A percentile compares a stretch with the other conserved stretches of the same genome.
phyloP scores from a whole-genome alignment of 768 basidiomycete genomes.

The Podaxis sp. region DNA sequence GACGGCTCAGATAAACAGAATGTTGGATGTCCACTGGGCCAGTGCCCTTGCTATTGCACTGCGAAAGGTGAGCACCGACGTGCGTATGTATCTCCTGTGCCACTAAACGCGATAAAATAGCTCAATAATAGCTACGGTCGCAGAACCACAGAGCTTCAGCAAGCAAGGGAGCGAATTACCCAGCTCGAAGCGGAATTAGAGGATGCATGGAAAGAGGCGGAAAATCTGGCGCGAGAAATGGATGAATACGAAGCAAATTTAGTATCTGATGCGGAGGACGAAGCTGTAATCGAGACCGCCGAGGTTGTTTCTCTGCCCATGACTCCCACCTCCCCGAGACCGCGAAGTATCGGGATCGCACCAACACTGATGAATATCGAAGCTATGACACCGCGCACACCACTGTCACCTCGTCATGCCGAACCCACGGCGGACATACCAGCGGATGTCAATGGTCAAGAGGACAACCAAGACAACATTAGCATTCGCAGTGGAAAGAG shows the following conservation, averaged over 20 bases:
- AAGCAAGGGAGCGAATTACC: slow-evolving; percentile 43
- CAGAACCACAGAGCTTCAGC: slow-evolving; percentile 55
- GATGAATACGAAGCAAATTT: slow-evolving; percentile 53
- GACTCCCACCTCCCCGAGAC: slow-evolving; percentile 19
- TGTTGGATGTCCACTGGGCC: slow-evolving; percentile 67
- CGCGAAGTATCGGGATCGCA: slow-evolving; percentile 18
- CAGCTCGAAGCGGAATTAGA: slow-evolving; percentile 69
- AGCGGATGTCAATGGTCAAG: slow-evolving; percentile 13
- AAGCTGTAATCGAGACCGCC: slow-evolving; percentile 45
- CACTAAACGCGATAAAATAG: slow-evolving; percentile 22
- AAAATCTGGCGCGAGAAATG: slow-evolving; percentile 68
- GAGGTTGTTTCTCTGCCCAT: slow-evolving; percentile 40
- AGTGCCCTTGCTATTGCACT: slow-evolving; percentile 78
- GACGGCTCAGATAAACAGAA: slow-evolving; percentile 54
- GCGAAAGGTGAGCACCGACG: slow-evolving; percentile 49
- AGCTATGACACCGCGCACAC: slow-evolving; percentile 19
- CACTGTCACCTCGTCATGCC: slow-evolving; percentile 17
- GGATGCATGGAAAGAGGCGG: slow-evolving; percentile 80
- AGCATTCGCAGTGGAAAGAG: slow-evolving; percentile 22
- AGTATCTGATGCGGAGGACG: slow-evolving; percentile 29
- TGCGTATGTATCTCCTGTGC: background rate
- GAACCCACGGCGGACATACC: slow-evolving; percentile 14
- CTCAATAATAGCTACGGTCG: slow-evolving; percentile 73
- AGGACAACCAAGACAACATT: slow-evolving; percentile 6
- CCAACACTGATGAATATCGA: slow-evolving; percentile 17